These are phyloP conservation scores for Penicillium nucicola DNA, from an alignment of 495 filamentous ascomycete species.

Conservation along the genomic window DNA sequence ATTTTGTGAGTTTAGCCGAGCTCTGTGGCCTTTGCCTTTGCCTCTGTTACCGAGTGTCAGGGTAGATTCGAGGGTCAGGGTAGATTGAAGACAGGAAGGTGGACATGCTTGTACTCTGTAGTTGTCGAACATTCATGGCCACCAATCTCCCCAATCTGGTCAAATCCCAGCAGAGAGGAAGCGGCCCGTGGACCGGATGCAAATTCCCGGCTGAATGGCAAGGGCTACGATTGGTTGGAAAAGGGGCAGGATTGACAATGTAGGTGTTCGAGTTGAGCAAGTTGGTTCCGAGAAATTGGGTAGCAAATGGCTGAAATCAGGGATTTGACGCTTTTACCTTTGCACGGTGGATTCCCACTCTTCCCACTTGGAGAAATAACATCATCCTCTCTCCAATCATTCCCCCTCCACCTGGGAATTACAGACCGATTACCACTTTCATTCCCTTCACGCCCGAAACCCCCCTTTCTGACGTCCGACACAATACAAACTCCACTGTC, in stretches of 20 bases:
- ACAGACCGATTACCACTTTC: not conserved
- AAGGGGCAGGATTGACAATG: not conserved
- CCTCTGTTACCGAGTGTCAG: too few species aligned
- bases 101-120: too few species aligned
- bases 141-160: too few species aligned
- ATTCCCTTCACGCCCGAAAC: constrained; percentile 7
- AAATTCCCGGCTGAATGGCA: constrained; percentile 21
- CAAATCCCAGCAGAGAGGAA: constrained; percentile 15
- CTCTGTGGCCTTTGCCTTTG: not conserved
- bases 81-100: too few species aligned
- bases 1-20: not conserved
- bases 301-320: too few species aligned
- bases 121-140: too few species aligned
- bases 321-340: too few species aligned
- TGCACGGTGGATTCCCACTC: too few species aligned
- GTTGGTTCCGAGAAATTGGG: not conserved
- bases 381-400: not conserved
- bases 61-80: too few species aligned
- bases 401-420: not conserved
- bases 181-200: constrained; percentile 16
- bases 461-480: constrained; percentile 7
- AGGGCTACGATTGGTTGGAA: constrained; percentile 13
- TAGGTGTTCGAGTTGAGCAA: not conserved
- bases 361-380: too few species aligned
- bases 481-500: not conserved